Percentiles rank a stretch among this genome's conserved stretches.
Conservation (phyloP, 164 flowering plant species). For the Dillenia suffruticosa region DNA sequence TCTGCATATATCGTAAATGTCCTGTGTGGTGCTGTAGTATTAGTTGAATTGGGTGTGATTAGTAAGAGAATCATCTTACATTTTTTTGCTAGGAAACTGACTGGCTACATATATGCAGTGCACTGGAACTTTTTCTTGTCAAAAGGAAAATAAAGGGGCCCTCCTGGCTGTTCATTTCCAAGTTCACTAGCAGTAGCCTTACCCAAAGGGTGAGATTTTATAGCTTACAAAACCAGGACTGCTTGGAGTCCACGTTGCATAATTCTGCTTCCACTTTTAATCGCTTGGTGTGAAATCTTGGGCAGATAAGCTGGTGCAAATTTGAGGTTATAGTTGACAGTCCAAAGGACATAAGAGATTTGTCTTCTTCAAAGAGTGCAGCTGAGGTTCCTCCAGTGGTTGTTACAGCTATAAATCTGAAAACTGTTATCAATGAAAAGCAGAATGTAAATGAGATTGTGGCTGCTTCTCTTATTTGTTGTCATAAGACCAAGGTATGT, state of each 20-base stretch:
- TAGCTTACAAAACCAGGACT: not conserved
- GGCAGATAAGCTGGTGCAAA: slow-evolving; percentile 98
- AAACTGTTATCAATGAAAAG: slow-evolving; percentile 74
- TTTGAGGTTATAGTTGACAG: slow-evolving; percentile 77
- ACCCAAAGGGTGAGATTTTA: slow-evolving; percentile 55
- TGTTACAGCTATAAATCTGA: slow-evolving; percentile 83
- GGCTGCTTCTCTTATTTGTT: slow-evolving; percentile 86
- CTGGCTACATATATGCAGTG: slow-evolving; percentile 45
- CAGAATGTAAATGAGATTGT: slow-evolving; percentile 80
- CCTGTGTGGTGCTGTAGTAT: no score
- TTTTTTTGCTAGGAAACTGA: slow-evolving; percentile 4
- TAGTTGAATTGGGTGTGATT: no score
- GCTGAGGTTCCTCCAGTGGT: slow-evolving; percentile 79
- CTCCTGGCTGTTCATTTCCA: slow-evolving; percentile 85
- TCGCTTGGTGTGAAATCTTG: slow-evolving; percentile 6
- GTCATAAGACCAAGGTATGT: slow-evolving; percentile 82
- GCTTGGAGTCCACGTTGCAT: slow-evolving; percentile 1
- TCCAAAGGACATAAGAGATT: slow-evolving; percentile 58
- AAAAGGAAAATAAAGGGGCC: slow-evolving; percentile 94
- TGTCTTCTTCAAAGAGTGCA: slow-evolving; percentile 40
- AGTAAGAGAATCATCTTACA: not conserved
- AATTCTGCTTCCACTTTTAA: not conserved
- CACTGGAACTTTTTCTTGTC: slow-evolving; percentile 84
- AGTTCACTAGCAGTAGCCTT: slow-evolving; percentile 46
- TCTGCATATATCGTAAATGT: no score